Evolutionary conservation across 768 basidiomycete species (phyloP).

Genomic region (Termitomyces heimii): DNA sequence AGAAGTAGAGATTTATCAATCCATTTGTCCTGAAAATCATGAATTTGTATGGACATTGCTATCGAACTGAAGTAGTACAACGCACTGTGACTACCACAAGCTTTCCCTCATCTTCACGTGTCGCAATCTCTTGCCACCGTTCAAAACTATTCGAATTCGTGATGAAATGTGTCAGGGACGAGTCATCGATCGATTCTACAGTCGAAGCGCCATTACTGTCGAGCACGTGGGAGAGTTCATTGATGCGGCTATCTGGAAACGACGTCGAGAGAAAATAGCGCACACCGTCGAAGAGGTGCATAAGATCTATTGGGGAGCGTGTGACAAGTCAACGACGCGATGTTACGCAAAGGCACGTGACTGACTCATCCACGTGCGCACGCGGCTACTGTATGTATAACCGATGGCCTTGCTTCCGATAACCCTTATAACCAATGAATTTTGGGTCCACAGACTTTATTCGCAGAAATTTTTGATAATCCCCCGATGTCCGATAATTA

Average conservation of each 20-base stretch:
- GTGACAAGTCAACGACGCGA: conserved; percentile 14
- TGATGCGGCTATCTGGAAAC: conserved; percentile 31
- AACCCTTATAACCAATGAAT: too few species aligned
- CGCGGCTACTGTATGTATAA: too few species aligned
- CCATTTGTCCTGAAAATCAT: conserved; percentile 49
- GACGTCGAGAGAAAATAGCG: conserved; percentile 46
- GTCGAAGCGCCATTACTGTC: conserved; percentile 43
- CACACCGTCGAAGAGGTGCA: conserved; percentile 33
- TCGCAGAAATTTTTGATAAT: too few species aligned
- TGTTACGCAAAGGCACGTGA: conserved; percentile 4
- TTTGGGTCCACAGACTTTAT: too few species aligned
- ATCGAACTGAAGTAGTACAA: background rate
- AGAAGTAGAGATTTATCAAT: conserved; percentile 60
- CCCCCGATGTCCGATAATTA: too few species aligned
- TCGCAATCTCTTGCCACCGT: conserved; percentile 39
- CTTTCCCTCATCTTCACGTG: conserved; percentile 17
- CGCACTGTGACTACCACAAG: conserved; percentile 33
- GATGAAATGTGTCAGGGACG: conserved; percentile 46
- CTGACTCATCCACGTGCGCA: background rate
- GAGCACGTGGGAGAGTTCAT: conserved; percentile 42
- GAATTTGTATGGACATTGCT: background rate
- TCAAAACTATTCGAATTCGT: conserved; percentile 50
- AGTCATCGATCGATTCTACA: conserved; percentile 25
- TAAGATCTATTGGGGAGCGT: background rate
- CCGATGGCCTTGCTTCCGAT: too few species aligned